Base-by-base conservation (phyloP, 1,139 yeast species). In the Zygosaccharomyces pseudobailii region DNA sequence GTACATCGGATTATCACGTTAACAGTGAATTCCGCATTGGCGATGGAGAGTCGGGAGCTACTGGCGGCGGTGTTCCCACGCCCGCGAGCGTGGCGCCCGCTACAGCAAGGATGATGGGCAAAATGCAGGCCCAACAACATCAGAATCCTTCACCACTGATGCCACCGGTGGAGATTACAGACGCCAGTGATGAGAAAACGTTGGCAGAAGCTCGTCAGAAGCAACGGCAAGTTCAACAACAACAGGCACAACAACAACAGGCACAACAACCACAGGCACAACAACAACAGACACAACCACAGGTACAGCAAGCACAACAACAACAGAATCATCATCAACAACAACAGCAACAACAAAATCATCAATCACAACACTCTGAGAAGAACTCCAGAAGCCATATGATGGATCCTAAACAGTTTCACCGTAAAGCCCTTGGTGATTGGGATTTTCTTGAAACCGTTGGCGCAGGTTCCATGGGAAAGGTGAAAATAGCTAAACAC, bases 381-480 rank as follows among this genome's bases (percentile, higher is more conserved):
- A 49, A 49, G n/a, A 48, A 50, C 27, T 51, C 52, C 2, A 45
- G 48, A 17, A 34, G 53, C 2, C 46, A 43, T 22, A 40, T 43
- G n/a, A 46, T 44, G 44, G 52, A 49, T 10, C 68, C 66, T 19
- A 78, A 72, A 51, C 89, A 84, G 57, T 85, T 85, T 60, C 90
- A 89, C 65, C 79, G 97, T 55, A 84, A 85, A 53, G 78, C 96
- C 5, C 84, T 92, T 47, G 99, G 98, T 17, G 97, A 94, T 57
- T 92, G 98, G 98, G 95, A 87, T 60, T 90, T 92, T 58, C 78
- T 88, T 51, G 89, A 89, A 65, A 89, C 97, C 0, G 87, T 92
- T 42, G 99, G 99, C 43, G 96, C 97, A 4, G 98, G 99, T 3
- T 87, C 96, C 1, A 92, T 94, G 98, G 99, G 99, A 49, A 95